phyloP scores from a whole-genome alignment of 2,329 filamentous ascomycete genomes.

The Aureobasidium sp. region DNA sequence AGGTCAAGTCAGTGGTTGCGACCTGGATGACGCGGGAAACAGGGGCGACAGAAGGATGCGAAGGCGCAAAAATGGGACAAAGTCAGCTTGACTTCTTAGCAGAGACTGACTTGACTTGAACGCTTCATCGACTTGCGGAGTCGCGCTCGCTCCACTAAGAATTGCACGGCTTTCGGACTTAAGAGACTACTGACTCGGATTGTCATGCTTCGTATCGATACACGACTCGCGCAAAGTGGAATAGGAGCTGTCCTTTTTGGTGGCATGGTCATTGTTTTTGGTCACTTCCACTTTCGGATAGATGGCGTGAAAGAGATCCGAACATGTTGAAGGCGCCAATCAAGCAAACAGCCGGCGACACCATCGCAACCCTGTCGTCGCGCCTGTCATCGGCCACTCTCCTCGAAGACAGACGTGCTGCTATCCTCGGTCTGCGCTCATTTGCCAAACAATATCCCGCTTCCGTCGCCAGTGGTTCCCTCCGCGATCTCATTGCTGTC shows the following conservation, averaged over 20 bases:
- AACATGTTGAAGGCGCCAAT: slow-evolving; percentile 62
- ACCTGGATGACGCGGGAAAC: neutral
- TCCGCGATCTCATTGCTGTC: slow-evolving; percentile 78
- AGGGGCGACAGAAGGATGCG: neutral
- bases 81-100: neutral
- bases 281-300: neutral
- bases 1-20: neutral
- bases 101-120: neutral
- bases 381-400: slow-evolving; percentile 83
- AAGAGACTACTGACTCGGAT: neutral
- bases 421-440: slow-evolving; percentile 85
- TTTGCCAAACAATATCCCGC: slow-evolving; percentile 96
- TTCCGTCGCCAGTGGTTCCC: slow-evolving; percentile 86
- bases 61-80: neutral
- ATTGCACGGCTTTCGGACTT: neutral
- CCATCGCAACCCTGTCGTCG: slow-evolving; percentile 81
- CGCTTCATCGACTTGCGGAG: neutral
- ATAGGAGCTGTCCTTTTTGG: slow-evolving; percentile 1
- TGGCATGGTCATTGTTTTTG: neutral
- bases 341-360: slow-evolving; percentile 92
- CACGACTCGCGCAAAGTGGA: neutral
- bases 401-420: slow-evolving; percentile 86
- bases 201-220: neutral
- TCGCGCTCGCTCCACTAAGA: too few relatives aligned
- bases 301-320: neutral